phyloP scores from a whole-genome alignment of 2,329 filamentous ascomycete species.

The Colletotrichum zoysiae region DNA sequence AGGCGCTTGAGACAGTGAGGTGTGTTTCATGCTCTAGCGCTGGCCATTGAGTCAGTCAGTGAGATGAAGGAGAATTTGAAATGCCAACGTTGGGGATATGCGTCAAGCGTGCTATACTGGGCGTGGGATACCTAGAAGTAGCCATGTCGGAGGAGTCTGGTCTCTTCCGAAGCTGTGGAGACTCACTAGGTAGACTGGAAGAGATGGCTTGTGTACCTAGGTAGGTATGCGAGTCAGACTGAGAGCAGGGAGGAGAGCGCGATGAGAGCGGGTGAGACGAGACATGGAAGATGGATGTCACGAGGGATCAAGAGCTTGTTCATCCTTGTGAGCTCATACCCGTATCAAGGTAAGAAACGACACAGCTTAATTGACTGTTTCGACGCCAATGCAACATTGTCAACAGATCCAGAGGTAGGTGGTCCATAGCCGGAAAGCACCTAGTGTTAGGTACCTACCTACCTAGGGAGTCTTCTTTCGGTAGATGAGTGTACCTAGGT shows the following conservation, averaged over 20 bases:
- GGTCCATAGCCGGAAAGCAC: neutral
- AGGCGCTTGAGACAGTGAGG: neutral
- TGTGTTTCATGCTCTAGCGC: neutral
- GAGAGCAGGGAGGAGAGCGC: neutral
- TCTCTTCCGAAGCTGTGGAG: neutral
- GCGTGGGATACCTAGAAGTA: neutral
- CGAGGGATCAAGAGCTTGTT: neutral
- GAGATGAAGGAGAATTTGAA: neutral
- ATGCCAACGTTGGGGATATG: neutral
- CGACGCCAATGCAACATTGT: neutral
- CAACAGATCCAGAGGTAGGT: neutral
- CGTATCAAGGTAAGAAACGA: neutral
- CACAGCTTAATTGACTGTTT: neutral
- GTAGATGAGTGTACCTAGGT: no score
- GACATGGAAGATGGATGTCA: neutral
- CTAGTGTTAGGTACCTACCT: no score
- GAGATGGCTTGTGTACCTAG: neutral
- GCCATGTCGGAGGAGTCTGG: neutral
- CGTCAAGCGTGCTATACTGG: neutral
- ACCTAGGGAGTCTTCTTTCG: no score
- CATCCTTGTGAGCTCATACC: neutral
- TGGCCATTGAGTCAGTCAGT: neutral
- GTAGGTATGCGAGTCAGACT: neutral
- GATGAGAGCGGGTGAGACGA: neutral
- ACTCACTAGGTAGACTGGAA: no score